These are phyloP conservation scores for Euryodendron excelsum DNA, from an alignment of 148 eudicot species.

Conservation along the genomic window DNA sequence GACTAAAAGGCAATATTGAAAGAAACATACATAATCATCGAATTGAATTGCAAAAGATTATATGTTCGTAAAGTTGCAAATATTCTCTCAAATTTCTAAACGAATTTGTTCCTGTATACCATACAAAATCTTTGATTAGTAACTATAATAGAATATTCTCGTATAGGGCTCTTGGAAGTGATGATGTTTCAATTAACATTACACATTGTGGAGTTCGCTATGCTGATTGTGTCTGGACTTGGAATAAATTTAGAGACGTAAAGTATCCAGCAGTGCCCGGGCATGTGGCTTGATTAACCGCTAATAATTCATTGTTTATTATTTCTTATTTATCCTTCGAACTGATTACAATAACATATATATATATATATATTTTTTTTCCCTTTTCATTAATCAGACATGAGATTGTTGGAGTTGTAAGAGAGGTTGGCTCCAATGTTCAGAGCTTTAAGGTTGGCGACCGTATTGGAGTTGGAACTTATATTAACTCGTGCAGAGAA, in stretches of 20 bases:
- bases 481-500: slow-evolving; percentile 74
- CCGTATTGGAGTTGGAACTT: slow-evolving; percentile 80
- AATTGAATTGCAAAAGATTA: too few relatives aligned
- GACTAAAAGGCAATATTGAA: too few relatives aligned
- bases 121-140: too few relatives aligned
- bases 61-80: too few relatives aligned
- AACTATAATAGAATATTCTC: too few relatives aligned
- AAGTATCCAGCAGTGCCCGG: slow-evolving; percentile 89
- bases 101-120: too few relatives aligned
- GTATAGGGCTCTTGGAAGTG: slow-evolving; percentile 58
- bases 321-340: not conserved
- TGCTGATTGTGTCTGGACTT: slow-evolving; percentile 83
- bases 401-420: slow-evolving; percentile 84
- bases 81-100: too few relatives aligned
- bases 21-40: too few relatives aligned
- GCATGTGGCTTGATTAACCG: slow-evolving; percentile 39
- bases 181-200: slow-evolving; percentile 71
- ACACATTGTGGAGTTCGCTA: slow-evolving; percentile 87
- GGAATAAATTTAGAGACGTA: slow-evolving; percentile 43
- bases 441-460: slow-evolving; percentile 73
- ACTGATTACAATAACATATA: too few relatives aligned
- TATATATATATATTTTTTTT: too few relatives aligned
- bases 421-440: slow-evolving; percentile 62
- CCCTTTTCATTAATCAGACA: slow-evolving; percentile 55
- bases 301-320: not conserved